A percentile compares a stretch with the other conserved stretches of the same genome.
phyloP scores from a whole-genome alignment of 495 filamentous ascomycete genomes.

The Talaromyces stipitatus region DNA sequence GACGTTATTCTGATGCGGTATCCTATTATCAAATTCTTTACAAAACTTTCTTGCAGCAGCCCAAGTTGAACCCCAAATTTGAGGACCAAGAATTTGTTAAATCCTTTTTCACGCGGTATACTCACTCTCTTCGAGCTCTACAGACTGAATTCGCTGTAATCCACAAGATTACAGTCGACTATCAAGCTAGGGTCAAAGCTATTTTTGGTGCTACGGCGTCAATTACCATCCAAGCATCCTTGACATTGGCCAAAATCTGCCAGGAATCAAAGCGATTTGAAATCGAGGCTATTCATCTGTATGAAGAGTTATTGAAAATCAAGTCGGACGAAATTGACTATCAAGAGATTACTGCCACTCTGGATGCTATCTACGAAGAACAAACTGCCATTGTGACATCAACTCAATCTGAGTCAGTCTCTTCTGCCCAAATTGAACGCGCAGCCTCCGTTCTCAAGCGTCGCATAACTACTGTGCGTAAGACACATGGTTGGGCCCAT shows the following conservation, averaged over 20 bases:
- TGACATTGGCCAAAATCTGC: slow-evolving; percentile 29
- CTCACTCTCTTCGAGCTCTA: slow-evolving; percentile 22
- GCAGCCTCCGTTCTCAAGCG: slow-evolving; percentile 19
- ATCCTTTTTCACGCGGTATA: slow-evolving; percentile 25
- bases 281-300: slow-evolving; percentile 21
- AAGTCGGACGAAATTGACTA: slow-evolving; percentile 20
- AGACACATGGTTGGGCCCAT: slow-evolving; percentile 29
- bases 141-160: slow-evolving; percentile 21
- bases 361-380: slow-evolving; percentile 30
- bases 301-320: slow-evolving; percentile 23
- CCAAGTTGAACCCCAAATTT: slow-evolving; percentile 22
- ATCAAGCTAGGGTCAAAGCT: slow-evolving; percentile 22
- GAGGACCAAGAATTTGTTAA: slow-evolving; percentile 22
- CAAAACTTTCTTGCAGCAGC: slow-evolving; percentile 21
- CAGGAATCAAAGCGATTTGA: slow-evolving; percentile 29
- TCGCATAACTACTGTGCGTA: slow-evolving; percentile 20
- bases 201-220: slow-evolving; percentile 25
- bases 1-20: slow-evolving; percentile 26
- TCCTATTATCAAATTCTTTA: slow-evolving; percentile 24
- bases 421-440: slow-evolving; percentile 16
- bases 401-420: slow-evolving; percentile 14
- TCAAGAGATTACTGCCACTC: slow-evolving; percentile 23
- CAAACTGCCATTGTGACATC: slow-evolving; percentile 18
- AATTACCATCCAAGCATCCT: slow-evolving; percentile 27
- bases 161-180: slow-evolving; percentile 28